Evolutionary conservation across 169 alveolate genomes (phyloP), one percentile per base, ranked within the genome.

Genomic region (Plasmodium adleri): DNA sequence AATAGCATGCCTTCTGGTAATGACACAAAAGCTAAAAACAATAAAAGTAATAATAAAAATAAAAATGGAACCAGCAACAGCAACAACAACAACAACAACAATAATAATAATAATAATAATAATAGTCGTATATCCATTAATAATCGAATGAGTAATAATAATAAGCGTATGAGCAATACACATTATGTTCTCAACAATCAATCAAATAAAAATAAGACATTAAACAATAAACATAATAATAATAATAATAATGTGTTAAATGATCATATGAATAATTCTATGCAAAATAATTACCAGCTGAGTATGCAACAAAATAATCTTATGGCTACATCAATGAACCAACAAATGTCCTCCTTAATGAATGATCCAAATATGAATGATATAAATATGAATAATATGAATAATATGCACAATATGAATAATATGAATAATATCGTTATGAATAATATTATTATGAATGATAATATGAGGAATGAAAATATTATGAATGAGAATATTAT

Each of bases 311-410:
- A 62, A 47, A 76, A 47, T 15, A 63, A 15, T 17, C 50, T 49
- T n/a, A 47, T 58, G 39, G 17, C 10, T 22, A 39, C 60, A 13
- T 5, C 73, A 12, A 76, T 76, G 70, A 76, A 76, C 43, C 63
- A 63, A 26, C 74, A 76, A 22, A 13, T 76, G 28, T 63, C 22
- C 8, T 49, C 88, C 28, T 3, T 66, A 66, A 76, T 67, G 72
- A 47, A 58, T 58, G 85, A 56, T 10, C 10, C 87, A 2, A 9
- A 26, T 20, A 10, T 73, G 17, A 56, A 54, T 32, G 59, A 54
- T 58, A 13, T 73, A 56, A 59, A 50, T 71, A 5, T 32, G 9
- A 32, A 32, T 6, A 32, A 32, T 32, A 32, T 32, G 45, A 3
- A 5, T 9, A 32, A 32, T 32, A 6, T 32, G 43, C 1, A 3